Base-by-base conservation (phyloP, 2,329 filamentous ascomycete species). In the Alternaria gaisen region DNA sequence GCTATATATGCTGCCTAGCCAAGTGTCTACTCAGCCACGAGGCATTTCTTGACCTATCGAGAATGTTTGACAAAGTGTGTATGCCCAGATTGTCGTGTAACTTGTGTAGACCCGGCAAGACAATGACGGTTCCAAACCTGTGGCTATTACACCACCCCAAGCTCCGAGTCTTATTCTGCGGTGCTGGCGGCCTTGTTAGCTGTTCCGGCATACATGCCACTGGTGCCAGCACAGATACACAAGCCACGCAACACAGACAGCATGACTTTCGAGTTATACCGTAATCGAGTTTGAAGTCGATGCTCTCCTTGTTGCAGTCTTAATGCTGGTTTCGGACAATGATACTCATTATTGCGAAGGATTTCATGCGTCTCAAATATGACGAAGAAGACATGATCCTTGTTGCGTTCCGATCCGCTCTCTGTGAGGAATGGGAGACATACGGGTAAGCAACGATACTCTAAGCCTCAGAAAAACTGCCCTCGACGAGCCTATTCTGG, bases 111-210 rank as follows among this genome's bases (percentile, higher is more conserved):
- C 50, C 46, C 40, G 28, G 44, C 64, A 68, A 65, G 59, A 63
- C 61, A 58, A 20, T 47, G 30, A 40, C 20, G 22, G 57, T 66
- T 57, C 65, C 68, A 61, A 47, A 11, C 36, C 53, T 51, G 56
- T 61, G 68, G 68, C 66, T 65, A 56, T 58, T 58, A 68, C 60
- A 64, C 67, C 50, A 58, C 53, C 58, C 53, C 30, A 40, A 60
- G 53, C 46, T 36, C 44, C 34, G 26, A 50, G 38, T 63, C 50
- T 40, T 30, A 58, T 38, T 34, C 57, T 43, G 22, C 20, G 40
- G 34, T 54, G 43, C 38, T 5, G 34, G 42, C 22, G 22, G 55
- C 56, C 54, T 51, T 50, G 51, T 56, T 51, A 61, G 56, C 44
- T 34, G 50, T 62, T 51, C 66, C 63, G 44, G 40, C 44, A 59